These are phyloP conservation scores for barrel medic (Medicago truncatula) DNA, from an alignment of 306 rosid genomes.

Conservation along the genomic window MtrunA17r5.0-ANR NC_053049.1:37456501-37457000, in stretches of 20 bases:
- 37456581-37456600: not conserved
- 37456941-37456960: slow-evolving; percentile 16
- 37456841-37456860: not conserved
- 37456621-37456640: not conserved
- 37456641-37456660: not conserved
- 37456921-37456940: slow-evolving; percentile 39
- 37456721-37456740: slow-evolving; percentile 9
- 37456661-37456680: not conserved
- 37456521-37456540: not conserved
- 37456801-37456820: slow-evolving; percentile 2
- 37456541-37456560: not conserved
- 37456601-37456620: not conserved
- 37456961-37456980: not conserved
- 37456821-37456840: not conserved
- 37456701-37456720: not conserved
- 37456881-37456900: not conserved
- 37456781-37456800: not conserved
- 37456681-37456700: not conserved
- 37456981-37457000: not conserved
- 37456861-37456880: too few relatives aligned
- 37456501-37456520: not conserved
- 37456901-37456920: slow-evolving; percentile 4
- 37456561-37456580: not conserved
- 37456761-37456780: not conserved
- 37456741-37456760: not conserved